A percentile compares a stretch with the other conserved stretches of the same genome.
These are phyloP conservation scores for Fusarium zealandicum DNA, from an alignment of 2,329 filamentous ascomycete genomes.

Conservation along the genomic window DNA sequence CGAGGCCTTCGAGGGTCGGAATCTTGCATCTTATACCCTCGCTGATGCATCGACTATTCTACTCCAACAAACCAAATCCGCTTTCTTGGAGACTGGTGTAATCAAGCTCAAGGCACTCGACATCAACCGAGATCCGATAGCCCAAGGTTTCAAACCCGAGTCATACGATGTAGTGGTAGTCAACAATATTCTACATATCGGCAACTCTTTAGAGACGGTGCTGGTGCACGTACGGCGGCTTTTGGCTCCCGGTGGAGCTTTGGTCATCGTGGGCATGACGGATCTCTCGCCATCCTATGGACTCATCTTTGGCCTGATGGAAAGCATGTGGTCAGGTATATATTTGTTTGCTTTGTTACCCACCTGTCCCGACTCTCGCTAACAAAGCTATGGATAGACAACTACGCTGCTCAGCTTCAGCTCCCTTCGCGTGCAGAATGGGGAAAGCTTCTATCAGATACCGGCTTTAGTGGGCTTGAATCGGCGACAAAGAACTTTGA, in stretches of 20 bases:
- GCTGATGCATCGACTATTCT: background rate
- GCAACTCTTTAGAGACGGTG: background rate
- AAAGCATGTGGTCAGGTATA: conserved; percentile 22
- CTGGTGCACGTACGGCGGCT: background rate
- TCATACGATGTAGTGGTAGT: conserved; percentile 5
- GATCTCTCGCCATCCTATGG: conserved; percentile 20
- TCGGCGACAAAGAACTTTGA: conserved; percentile 24
- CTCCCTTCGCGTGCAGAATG: conserved; percentile 5
- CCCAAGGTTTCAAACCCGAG: background rate
- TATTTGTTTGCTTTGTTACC: background rate
- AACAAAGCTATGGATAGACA: background rate
- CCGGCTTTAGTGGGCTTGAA: conserved; percentile 13
- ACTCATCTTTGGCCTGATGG: conserved; percentile 17
- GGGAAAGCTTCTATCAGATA: background rate
- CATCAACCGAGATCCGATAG: conserved; percentile 4
- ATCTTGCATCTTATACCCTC: background rate
- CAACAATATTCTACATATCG: conserved; percentile 9
- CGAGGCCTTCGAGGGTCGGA: fast-evolving
- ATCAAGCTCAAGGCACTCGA: conserved; percentile 6
- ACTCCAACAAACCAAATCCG: background rate
- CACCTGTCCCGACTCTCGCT: background rate
- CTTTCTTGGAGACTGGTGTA: fast-evolving
- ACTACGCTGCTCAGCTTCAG: background rate
- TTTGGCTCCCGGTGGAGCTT: conserved; percentile 1
- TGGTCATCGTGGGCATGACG: conserved; percentile 6